phyloP scores from a whole-genome alignment of 2,329 filamentous ascomycete genomes.

The Rutstroemia sp. region DNA sequence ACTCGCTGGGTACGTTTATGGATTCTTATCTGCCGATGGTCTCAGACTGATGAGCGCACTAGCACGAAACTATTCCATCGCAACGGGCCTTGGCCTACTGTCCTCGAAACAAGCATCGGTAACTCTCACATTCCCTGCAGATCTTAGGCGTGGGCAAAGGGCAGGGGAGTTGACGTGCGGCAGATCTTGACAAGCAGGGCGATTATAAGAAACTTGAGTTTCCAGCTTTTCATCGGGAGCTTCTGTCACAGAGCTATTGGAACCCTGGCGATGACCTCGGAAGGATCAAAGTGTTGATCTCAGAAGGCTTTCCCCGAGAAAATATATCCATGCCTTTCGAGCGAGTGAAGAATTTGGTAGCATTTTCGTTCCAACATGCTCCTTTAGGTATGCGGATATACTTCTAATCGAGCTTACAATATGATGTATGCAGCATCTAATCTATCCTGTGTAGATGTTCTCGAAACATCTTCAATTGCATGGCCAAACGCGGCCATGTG shows the following conservation, averaged over 20 bases:
- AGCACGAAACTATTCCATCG: constrained; percentile 44
- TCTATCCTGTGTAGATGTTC: constrained; percentile 45
- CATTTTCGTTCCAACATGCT: constrained; percentile 81
- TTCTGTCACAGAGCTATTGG: constrained; percentile 65
- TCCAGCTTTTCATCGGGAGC: constrained; percentile 61
- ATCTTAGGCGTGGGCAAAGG: background rate
- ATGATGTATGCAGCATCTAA: constrained; percentile 1
- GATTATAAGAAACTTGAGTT: constrained; percentile 60
- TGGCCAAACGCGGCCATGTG: constrained; percentile 74
- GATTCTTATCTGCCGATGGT: background rate
- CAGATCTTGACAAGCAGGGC: constrained; percentile 34
- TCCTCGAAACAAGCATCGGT: constrained; percentile 38
- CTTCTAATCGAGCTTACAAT: background rate
- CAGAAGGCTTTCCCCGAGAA: constrained; percentile 61
- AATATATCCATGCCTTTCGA: constrained; percentile 47
- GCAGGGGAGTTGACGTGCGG: background rate
- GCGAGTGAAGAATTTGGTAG: constrained; percentile 62
- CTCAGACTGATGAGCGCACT: background rate
- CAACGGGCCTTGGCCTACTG: constrained; percentile 42
- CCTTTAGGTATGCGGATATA: constrained; percentile 53
- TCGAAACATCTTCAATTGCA: constrained; percentile 67
- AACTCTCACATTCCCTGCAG: constrained; percentile 17
- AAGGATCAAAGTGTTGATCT: constrained; percentile 68
- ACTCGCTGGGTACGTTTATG: constrained; percentile 45
- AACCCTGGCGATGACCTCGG: constrained; percentile 63